These are phyloP conservation scores for Picocystis sp. DNA, from an alignment of 163 green algal species.

Conservation along the genomic window DNA sequence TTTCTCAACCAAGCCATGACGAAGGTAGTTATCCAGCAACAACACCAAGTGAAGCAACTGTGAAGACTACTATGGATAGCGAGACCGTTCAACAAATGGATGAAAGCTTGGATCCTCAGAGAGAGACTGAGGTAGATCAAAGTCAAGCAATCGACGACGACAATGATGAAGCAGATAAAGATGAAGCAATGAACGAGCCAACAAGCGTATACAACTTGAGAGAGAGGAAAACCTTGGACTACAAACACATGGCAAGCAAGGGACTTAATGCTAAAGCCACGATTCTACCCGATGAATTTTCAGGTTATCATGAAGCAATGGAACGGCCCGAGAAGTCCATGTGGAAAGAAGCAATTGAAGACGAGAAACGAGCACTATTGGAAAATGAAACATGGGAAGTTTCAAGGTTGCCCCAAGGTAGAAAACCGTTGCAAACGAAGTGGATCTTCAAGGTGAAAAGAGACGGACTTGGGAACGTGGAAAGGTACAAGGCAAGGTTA, in stretches of 20 bases:
- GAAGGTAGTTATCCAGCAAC: too few relatives aligned
- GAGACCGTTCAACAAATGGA: too few relatives aligned
- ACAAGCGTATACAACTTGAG: constrained; percentile 1
- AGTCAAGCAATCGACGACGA: too few relatives aligned
- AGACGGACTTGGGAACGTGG: constrained; percentile 22
- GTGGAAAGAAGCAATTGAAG: constrained; percentile 5
- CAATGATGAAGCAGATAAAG: too few relatives aligned
- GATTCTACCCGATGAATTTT: too few relatives aligned
- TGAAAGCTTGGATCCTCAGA: too few relatives aligned
- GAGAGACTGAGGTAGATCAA: too few relatives aligned
- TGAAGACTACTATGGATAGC: too few relatives aligned
- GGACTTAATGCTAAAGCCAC: too few relatives aligned
- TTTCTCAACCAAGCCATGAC: too few relatives aligned
- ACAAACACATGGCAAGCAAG: too few relatives aligned
- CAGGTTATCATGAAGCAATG: constrained; percentile 3
- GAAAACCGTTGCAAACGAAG: constrained; percentile 23
- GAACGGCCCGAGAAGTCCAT: constrained; percentile 4
- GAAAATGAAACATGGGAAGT: constrained; percentile 16
- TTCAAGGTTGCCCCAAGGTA: constrained; percentile 7
- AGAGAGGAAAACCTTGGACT: neutral
- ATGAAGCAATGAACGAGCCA: neutral
- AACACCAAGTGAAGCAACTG: too few relatives aligned
- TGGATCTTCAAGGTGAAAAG: constrained; percentile 36
- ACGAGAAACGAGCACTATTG: constrained; percentile 11
- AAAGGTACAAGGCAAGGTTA: constrained; percentile 30